phyloP scores from a whole-genome alignment of 306 rosid genomes.

The Ceratonia siliqua region DNA sequence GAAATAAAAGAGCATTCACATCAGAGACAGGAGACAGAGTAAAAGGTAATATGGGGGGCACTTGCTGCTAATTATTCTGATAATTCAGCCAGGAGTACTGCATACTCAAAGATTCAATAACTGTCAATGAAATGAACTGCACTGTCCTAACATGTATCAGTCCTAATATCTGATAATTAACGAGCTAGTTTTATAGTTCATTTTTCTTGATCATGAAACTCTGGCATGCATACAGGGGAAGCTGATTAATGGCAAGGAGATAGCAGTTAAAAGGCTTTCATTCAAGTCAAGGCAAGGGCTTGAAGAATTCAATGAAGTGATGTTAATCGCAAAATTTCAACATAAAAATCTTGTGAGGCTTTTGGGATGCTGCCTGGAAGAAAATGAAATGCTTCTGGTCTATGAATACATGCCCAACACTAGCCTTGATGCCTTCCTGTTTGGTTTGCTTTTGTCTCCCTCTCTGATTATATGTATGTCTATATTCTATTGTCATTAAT shows the following conservation, averaged over 20 bases:
- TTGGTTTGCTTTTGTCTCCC: conserved; percentile 28
- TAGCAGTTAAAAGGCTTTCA: conserved; percentile 43
- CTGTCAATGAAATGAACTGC: neutral
- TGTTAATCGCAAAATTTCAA: conserved; percentile 39
- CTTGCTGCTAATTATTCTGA: too few relatives aligned
- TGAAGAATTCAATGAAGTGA: conserved; percentile 33
- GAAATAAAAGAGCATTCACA: too few relatives aligned
- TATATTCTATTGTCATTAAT: neutral
- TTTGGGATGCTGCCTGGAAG: conserved; percentile 42
- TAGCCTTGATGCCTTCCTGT: conserved; percentile 28
- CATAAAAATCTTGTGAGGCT: conserved; percentile 46
- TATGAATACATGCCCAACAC: conserved; percentile 47
- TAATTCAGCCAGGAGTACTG: neutral
- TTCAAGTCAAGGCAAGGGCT: conserved; percentile 27
- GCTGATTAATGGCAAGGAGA: conserved; percentile 33
- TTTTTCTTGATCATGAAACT: neutral
- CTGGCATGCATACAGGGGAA: conserved; percentile 30
- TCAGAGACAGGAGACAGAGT: too few relatives aligned
- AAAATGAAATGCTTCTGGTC: conserved; percentile 42
- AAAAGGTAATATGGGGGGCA: neutral
- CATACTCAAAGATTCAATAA: neutral
- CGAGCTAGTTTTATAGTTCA: neutral
- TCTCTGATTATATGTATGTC: neutral
- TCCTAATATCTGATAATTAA: neutral
- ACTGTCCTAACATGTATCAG: neutral